Base-by-base conservation (phyloP, 1,284 basidiomycete species). In the Ustilago tritici region DNA sequence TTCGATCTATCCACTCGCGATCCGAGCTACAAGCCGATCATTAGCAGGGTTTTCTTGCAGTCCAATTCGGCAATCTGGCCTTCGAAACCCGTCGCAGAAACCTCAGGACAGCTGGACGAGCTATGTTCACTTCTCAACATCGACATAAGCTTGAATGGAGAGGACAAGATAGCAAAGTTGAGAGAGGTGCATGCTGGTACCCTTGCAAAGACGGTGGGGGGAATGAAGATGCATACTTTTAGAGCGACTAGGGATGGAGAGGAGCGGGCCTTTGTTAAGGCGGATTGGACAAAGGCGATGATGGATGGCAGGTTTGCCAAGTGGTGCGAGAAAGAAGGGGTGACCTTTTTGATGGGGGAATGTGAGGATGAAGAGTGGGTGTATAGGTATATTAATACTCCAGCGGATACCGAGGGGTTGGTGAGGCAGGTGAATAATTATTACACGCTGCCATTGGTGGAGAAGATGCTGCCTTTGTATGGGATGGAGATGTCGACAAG, bases 181-280 rank as follows among this genome's bases (percentile, higher is more conserved):
- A 43, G 79, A 14, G 19, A 67, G 19, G 58, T 78, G 4, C 57
- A 70, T 15, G 71, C 55, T n/a, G 40, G 49, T 5, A 43, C 40
- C 14, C 53, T 80, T 6, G 76, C 58, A 8, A 3, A n/a, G 6
- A 65, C 56, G 1, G 11, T 80, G 12, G 36, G 60, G 3, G 54
- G 56, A 43, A 69, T 80, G 72, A 23, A 68, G 5, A 71, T 78
- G 65, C 76, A 80, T 35, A 80, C 76, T 2, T 80, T 80, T 31
- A 56, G 79, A 12, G 76, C 76, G 10, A 73, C 74, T 1, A 53
- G 70, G 4, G 78, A 79, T 59, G 50, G 52, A 9, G 31, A 36
- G 15, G n/a, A 43, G 5, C 56, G 10, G 0, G 61, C 73, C 8
- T 80, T 80, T 60, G 78, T 80, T 1, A 64, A 47, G 43, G 34